phyloP scores from a whole-genome alignment of 345 rosid species.

The Stellera chamaejasme region DNA sequence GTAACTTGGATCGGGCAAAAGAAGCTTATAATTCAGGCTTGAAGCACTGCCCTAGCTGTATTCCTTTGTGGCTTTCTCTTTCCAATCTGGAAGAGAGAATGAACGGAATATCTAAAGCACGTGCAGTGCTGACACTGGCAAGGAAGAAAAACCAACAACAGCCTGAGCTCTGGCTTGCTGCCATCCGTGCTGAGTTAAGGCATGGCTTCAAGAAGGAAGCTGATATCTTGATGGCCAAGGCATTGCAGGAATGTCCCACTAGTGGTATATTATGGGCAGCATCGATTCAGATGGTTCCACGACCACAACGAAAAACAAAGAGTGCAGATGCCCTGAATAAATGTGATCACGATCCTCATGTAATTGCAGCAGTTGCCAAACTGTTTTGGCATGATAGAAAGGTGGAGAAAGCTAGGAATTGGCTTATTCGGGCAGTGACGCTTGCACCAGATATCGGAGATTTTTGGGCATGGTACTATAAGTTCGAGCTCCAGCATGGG shows the following conservation, averaged over 20 bases:
- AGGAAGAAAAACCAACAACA: constrained; percentile 76
- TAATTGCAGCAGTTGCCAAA: constrained; percentile 75
- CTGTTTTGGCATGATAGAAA: constrained; percentile 89
- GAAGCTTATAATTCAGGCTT: constrained; percentile 61
- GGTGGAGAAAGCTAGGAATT: constrained; percentile 79
- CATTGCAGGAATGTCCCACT: constrained; percentile 82
- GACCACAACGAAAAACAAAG: constrained; percentile 65
- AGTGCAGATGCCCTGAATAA: constrained; percentile 73
- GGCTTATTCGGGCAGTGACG: constrained; percentile 80
- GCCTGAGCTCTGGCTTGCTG: constrained; percentile 90
- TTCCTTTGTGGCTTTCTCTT: constrained; percentile 73
- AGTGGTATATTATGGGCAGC: constrained; percentile 95
- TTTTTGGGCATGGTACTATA: constrained; percentile 84
- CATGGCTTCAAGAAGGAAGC: constrained; percentile 77
- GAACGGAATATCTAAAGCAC: constrained; percentile 69
- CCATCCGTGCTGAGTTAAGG: constrained; percentile 67
- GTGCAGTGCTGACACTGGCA: constrained; percentile 71
- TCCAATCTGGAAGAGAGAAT: constrained; percentile 75
- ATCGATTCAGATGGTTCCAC: constrained; percentile 75
- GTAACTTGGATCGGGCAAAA: constrained; percentile 48
- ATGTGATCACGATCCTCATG: constrained; percentile 79
- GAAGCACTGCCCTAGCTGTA: constrained; percentile 55
- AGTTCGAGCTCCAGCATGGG: constrained; percentile 87
- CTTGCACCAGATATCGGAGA: constrained; percentile 79
- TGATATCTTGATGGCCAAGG: constrained; percentile 86